Base-by-base conservation (phyloP, 768 basidiomycete species). In the Neoboletus subvelutipes region DNA sequence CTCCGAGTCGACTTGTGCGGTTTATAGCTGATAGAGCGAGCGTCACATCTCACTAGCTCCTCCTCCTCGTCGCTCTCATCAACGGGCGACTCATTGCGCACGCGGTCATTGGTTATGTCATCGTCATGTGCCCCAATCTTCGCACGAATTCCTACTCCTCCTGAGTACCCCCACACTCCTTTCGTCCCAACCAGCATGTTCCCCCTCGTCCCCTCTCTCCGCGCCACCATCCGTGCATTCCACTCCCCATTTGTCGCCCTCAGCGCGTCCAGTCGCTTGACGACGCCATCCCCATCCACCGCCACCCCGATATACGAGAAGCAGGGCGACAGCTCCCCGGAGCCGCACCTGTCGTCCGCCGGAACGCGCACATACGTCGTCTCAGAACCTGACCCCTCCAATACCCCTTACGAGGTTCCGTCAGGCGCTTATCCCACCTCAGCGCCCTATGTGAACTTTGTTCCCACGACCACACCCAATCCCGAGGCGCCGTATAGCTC, bases 291-390 rank as follows among this genome's bases (percentile, higher is more conserved):
- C 51, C 57, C 72, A 13, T 63, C 75, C 50, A 65, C 74, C 20
- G 36, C 70, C 49, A 52, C 71, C 17, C 52, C 63, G 18, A 63
- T 76, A 12, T 87, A 90, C 71, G 85, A 88, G 69, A 89, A 88
- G 68, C 80, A 87, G 63, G 45, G 73, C 54, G 83, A 87, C 62
- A 69, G 70, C 61, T 75, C 79, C 24, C 65, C 78, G 34, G 83
- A 86, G 63, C 80, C 82, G 1, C 67, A 76, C 56, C 45, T 73
- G 22, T 70, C 78, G 2, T 71, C 71, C 37, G 68, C 74, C 36
- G 83, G 82, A 34, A 77, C 78, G 31, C 84, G 79, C 55, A 86
- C 84, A 34, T 86, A 90, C 64, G 86, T 90, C 60, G 88, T 89
- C 60, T 88, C 86, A 33, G 78, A 87, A 67, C 88, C 88, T 39